A percentile compares a stretch with the other conserved stretches of the same genome.
Conservation (phyloP, 495 filamentous ascomycete genomes). For the Aspergillus wentii region DNA sequence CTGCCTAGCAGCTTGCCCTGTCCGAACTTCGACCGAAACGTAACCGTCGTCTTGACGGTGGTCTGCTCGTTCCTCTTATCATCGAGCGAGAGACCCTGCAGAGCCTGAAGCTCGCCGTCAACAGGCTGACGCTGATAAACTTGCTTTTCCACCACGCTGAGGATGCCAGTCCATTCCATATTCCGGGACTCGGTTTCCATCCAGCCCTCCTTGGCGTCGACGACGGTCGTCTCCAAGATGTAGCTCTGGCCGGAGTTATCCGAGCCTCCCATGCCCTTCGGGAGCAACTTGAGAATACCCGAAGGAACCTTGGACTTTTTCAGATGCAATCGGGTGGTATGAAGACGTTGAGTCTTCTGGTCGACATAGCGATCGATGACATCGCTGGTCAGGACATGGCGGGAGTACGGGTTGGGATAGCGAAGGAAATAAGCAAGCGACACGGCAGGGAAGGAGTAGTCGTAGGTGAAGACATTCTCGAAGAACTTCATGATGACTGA, state of each 20-base stretch:
- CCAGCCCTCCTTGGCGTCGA: slow-evolving; percentile 86
- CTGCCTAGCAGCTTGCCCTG: slow-evolving; percentile 63
- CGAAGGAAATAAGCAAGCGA: slow-evolving; percentile 98
- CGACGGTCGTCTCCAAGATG: slow-evolving; percentile 85
- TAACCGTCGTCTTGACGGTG: slow-evolving; percentile 77
- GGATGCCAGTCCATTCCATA: slow-evolving; percentile 84
- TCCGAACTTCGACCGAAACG: slow-evolving; percentile 75
- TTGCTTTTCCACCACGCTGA: slow-evolving; percentile 90
- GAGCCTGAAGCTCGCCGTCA: slow-evolving; percentile 13
- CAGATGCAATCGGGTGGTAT: slow-evolving; percentile 85
- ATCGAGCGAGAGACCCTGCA: slow-evolving; percentile 28
- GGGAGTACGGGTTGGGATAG: slow-evolving; percentile 95
- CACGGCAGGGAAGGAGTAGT: slow-evolving; percentile 86
- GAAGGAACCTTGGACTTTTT: slow-evolving; percentile 90
- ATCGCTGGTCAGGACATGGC: slow-evolving; percentile 93
- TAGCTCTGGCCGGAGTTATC: slow-evolving; percentile 73
- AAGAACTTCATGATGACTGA: slow-evolving; percentile 75
- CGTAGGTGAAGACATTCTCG: slow-evolving; percentile 82
- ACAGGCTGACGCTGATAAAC: slow-evolving; percentile 52
- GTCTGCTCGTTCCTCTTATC: slow-evolving; percentile 56
- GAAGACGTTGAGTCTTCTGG: slow-evolving; percentile 68
- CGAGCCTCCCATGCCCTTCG: slow-evolving; percentile 66
- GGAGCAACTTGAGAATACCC: slow-evolving; percentile 75
- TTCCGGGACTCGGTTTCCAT: slow-evolving; percentile 81
- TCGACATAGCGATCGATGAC: slow-evolving; percentile 87